Percentiles rank a stretch among this genome's conserved stretches.
Conservation (phyloP, 1,284 basidiomycete species). For the Cryptococcus sp. region DNA sequence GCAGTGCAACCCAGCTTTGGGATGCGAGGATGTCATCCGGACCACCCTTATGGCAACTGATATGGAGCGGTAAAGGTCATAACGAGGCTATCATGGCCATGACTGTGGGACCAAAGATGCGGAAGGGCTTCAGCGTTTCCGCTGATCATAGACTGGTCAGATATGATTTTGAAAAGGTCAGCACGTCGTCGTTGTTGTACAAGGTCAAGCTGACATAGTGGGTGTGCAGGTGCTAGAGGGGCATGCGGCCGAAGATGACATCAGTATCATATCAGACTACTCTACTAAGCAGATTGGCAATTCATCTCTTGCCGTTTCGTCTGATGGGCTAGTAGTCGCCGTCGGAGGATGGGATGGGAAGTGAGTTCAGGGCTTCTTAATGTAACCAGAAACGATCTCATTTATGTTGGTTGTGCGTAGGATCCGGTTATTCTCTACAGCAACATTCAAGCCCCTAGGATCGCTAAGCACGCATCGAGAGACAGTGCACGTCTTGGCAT, state of each 20-base stretch:
- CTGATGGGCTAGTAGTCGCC: slow-evolving; percentile 73
- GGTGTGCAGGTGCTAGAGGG: slow-evolving; percentile 8
- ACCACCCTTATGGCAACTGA: slow-evolving; percentile 64
- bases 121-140: slow-evolving; percentile 72
- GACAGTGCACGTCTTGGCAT: slow-evolving; percentile 68
- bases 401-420: slow-evolving; percentile 53
- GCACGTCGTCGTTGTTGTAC: not conserved
- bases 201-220: not conserved
- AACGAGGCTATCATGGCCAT: slow-evolving; percentile 86
- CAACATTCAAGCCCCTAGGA: slow-evolving; percentile 73
- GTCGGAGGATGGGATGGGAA: slow-evolving; percentile 86
- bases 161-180: slow-evolving; percentile 54
- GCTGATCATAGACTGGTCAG: slow-evolving; percentile 76
- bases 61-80: slow-evolving; percentile 72
- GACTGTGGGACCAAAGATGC: slow-evolving; percentile 63
- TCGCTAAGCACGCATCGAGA: slow-evolving; percentile 76
- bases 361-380: slow-evolving; percentile 56
- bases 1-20: slow-evolving; percentile 3
- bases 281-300: slow-evolving; percentile 77
- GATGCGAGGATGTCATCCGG: slow-evolving; percentile 26
- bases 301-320: slow-evolving; percentile 68
- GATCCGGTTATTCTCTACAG: slow-evolving; percentile 73
- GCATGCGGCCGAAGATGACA: not conserved
- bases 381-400: not conserved
- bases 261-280: slow-evolving; percentile 20